Base-by-base conservation (phyloP, 345 rosid species). In the Hypericum perforatum region DNA sequence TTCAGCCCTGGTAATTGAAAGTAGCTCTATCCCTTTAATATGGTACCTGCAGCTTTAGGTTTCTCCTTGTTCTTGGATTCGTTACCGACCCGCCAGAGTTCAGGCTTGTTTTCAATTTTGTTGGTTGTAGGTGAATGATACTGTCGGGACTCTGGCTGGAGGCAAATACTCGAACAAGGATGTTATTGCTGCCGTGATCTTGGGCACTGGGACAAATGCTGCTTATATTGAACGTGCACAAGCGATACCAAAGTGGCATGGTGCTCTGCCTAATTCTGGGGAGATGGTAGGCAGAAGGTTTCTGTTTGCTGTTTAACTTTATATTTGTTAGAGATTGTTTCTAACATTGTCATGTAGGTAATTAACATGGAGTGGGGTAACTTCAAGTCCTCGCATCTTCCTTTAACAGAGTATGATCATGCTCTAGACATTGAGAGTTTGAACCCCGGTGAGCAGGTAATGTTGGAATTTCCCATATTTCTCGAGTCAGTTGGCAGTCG, bases 351-450 rank as follows among this genome's bases (percentile, higher is more conserved):
- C 32, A 22, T 58, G 22, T 68, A 82, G 90, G 79, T 75, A 46
- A 71, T 86, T 49, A 73, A 71, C 64, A 70, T 62, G 47, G 87
- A 78, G 37, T 82, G 95, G 95, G 78, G 82, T 29, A 77, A 73
- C 66, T 82, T 86, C 63, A 74, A 49, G 46, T 80, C 75, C 9
- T 51, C 68, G 42, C 67, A 72, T 48, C 74, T 82, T 64, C 90
- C 87, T 0, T 0, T 67, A 40, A 76, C 85, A 0, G 84, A 80
- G 55, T 75, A 67, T 53, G 95, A 86, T 64, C 44, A 63, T 48
- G 43, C 61, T 57, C 62, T 78, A 44, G 90, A 82, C 16, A 52
- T 64, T 0, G 87, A 77, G 60, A 75, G 78, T 71, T 76, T 62
- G 36, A 70, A 74, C 58, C 80, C 78, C 0, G 80, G 78, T 39